Conservation (phyloP, 768 basidiomycete species). For the Suillus luteus region DNA sequence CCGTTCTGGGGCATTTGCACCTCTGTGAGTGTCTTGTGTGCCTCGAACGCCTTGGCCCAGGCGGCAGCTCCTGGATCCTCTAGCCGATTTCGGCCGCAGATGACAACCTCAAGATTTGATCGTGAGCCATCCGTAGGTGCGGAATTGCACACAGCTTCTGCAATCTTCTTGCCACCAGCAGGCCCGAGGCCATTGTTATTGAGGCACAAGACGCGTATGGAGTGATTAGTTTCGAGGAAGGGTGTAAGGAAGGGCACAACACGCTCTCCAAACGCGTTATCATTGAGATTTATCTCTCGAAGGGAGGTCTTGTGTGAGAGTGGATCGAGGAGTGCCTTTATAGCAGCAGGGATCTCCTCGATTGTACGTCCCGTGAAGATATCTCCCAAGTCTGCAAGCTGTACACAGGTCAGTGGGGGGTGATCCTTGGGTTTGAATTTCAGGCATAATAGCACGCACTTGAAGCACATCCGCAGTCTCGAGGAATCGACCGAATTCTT, state of each 20-base stretch:
- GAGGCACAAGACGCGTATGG: slow-evolving; percentile 81
- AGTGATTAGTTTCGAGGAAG: slow-evolving; percentile 81
- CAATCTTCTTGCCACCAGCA: slow-evolving; percentile 82
- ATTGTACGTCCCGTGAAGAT: slow-evolving; percentile 98
- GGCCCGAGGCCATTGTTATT: slow-evolving; percentile 98
- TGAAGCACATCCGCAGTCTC: slow-evolving; percentile 65
- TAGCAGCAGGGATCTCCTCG: slow-evolving; percentile 89
- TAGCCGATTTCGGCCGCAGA: slow-evolving; percentile 95
- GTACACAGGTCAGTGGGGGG: slow-evolving; percentile 13
- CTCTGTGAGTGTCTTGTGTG: slow-evolving; percentile 78
- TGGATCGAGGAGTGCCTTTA: slow-evolving; percentile 86
- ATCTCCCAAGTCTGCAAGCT: slow-evolving; percentile 96
- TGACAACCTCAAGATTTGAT: slow-evolving; percentile 75
- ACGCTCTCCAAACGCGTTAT: slow-evolving; percentile 96
- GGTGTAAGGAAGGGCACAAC: slow-evolving; percentile 93
- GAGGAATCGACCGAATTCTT: slow-evolving; percentile 80
- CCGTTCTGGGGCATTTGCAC: slow-evolving; percentile 98
- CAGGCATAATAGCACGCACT: slow-evolving; percentile 45
- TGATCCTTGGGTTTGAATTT: slow-evolving; percentile 5
- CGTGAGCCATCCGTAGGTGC: slow-evolving; percentile 69
- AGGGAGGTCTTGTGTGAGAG: slow-evolving; percentile 80
- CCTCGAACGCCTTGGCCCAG: slow-evolving; percentile 89
- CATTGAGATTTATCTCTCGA: slow-evolving; percentile 85
- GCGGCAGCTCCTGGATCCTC: slow-evolving; percentile 83
- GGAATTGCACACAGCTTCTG: slow-evolving; percentile 78